Evolutionary conservation across 202 grass and related monocot genomes (phyloP), one percentile per base, ranked within the genome.

Genomic region (Elaeis oleifera): DNA sequence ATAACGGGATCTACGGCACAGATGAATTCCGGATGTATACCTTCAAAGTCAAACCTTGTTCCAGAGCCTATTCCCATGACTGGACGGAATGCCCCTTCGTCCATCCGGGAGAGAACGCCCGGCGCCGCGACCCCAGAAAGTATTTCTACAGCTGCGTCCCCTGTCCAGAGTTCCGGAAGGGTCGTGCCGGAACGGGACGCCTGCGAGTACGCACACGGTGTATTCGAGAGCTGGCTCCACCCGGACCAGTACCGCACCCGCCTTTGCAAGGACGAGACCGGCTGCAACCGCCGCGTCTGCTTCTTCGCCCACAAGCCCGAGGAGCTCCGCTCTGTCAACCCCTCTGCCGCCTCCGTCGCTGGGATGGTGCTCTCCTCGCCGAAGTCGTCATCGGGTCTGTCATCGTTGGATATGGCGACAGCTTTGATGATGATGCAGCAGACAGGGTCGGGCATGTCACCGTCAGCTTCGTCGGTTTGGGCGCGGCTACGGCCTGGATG

Each of bases 191-290:
- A 65, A 65, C 23, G 63, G 63, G 63, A 65, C 15, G 63, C 49
- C 15, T 65, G 63, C 23, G 63, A 65, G 6, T 65, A 65, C 6
- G 63, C 63, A 49, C 63, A 65, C 7, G 63, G 63, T 15, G 63
- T 65, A 17, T 65, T 65, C 63, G 63, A 65, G 23, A 65, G 63
- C 27, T 65, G 63, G 63, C 63, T 65, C 49, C 63, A 65, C 16
- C 63, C 63, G 5, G 49, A 22, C 13, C 63, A 65, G 23, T 65
- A 65, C 49, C 63, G 63, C 23, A 65, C 63, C 18, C 63, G 63
- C 5, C 63, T 65, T 7, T 65, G 63, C 49, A 65, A 65, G 49
- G 63, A 65, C 18, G 63, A 65, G 63, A 51, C 18, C 6, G 49
- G 63, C 19, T 65, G 63, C 63, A 65, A 65, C 63, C 63, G 63